Evolutionary conservation across 1,284 basidiomycete genomes (phyloP), one percentile per base, ranked within the genome.

Genomic region (Psilocybe mexicana): DNA sequence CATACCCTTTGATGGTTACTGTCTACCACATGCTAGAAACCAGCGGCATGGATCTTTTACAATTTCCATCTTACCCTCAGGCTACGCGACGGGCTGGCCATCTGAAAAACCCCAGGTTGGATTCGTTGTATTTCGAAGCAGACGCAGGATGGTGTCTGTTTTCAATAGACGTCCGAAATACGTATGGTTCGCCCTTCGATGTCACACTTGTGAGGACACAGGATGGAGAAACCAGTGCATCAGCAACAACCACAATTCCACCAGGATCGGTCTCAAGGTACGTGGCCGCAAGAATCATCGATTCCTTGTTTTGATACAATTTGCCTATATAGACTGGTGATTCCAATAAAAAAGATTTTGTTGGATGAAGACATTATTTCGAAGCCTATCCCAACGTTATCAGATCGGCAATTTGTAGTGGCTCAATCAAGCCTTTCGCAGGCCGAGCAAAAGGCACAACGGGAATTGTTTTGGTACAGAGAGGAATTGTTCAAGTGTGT

Each of bases 11-110:
- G 58, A 80, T 92, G 64, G 88, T 97, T 58, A 96, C 93, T 0
- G 95, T 98, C 2, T 96, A 96, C 69, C 91, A 93, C 61, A 95
- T 95, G 76, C 82, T 98, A 42, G 92, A 95, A 68, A 93, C 90
- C 66, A 82, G 88, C 59, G 80, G 81, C 35, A 87, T 97, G 83
- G 88, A 92, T 63, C 78, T 96, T 56, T 74, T 92, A 33, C 85
- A 87, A 38, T 84, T 85, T 65, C 79, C 80, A 38, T 67, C 76
- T 12, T 77, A 78, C 59, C 67, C 70, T 14, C 67, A 67, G 51
- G 54, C 58, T 24, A 52, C 57, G 61, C 65, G 42, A 53, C 64
- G 25, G 38, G 58, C 42, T 40, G 43, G 57, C 23, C 58, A 57
- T 26, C 44, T 54, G n/a, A 61, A 57, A 46, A 58, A 59, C 25